Base-by-base conservation (phyloP, 768 basidiomycete species). In the Tulasnella sp. region DNA sequence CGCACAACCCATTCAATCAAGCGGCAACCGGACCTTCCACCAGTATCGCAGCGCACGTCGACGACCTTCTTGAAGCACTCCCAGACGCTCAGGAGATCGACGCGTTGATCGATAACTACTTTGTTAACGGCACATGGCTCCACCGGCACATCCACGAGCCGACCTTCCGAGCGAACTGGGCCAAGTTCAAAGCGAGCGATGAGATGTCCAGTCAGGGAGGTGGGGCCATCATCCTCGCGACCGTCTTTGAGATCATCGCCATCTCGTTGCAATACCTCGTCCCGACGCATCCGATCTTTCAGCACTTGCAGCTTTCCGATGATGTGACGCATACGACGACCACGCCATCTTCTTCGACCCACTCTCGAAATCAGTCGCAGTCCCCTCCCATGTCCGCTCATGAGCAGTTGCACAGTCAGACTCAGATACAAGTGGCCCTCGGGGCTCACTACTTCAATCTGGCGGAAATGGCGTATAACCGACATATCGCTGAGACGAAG, bases 101-200 rank as follows among this genome's bases (percentile, higher is more conserved):
- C 66, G 79, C 77, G 17, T 80, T 91, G 54, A 76, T 91, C 67
- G 71, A 72, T 50, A 84, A 82, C 71, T 90, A 91, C 70, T 89
- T 89, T 66, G 85, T 87, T 65, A 86, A 86, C 67, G 88, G 86
- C 77, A 88, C 86, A 70, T 91, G 88, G 88, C 81, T 89, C 54
- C 87, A 88, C 70, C 82, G 85, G 42, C 83, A 87, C 67, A 79
- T 90, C 61, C 84, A 88, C 69, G 77, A 82, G 56, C 59, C 72
- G 1, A 73, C 80, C 13, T 86, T 90, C 68, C 71, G 72, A 10
- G 70, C 75, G 26, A 81, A 82, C 21, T 91, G 87, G 88, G 75
- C 79, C 29, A 80, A 80, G 27, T 89, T 84, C 75, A 89, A 88
- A 69, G 77, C 73, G 4, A 21, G 38, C 23, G 41, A 17, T 23